Evolutionary conservation across 1,139 yeast species (phyloP).

Genomic region (Suzukiozyma palmioleophila): DNA sequence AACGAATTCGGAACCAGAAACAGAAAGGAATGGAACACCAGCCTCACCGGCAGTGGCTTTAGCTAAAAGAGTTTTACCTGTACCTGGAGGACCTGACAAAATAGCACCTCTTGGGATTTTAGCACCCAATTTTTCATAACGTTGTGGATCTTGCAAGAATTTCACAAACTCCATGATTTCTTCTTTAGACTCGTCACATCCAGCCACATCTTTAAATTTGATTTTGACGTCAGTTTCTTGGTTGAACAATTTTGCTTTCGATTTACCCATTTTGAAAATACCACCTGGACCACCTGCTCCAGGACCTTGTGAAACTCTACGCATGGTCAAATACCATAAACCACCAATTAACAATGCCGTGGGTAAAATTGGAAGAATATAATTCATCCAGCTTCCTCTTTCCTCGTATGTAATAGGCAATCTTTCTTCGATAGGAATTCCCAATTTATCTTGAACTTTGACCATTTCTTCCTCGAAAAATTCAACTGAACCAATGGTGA

Average conservation of each 20-base stretch:
- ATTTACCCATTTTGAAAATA: slow-evolving; percentile 59
- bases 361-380: slow-evolving; percentile 60
- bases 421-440: slow-evolving; percentile 55
- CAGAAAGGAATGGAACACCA: slow-evolving; percentile 75
- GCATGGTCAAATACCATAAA: slow-evolving; percentile 62
- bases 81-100: slow-evolving; percentile 82
- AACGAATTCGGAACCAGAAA: slow-evolving; percentile 78
- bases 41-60: slow-evolving; percentile 88
- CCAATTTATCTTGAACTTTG: slow-evolving; percentile 56
- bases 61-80: slow-evolving; percentile 78
- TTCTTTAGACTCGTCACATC: slow-evolving; percentile 78
- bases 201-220: slow-evolving; percentile 77
- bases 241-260: slow-evolving; percentile 67
- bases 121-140: slow-evolving; percentile 75
- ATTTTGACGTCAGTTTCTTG: slow-evolving; percentile 69
- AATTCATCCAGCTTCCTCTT: slow-evolving; percentile 53
- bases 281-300: slow-evolving; percentile 54
- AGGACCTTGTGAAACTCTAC: slow-evolving; percentile 46
- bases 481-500: slow-evolving; percentile 72
- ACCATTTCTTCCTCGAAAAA: slow-evolving; percentile 67
- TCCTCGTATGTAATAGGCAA: slow-evolving; percentile 64
- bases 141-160: slow-evolving; percentile 67
- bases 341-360: slow-evolving; percentile 70
- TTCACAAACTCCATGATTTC: slow-evolving; percentile 84
- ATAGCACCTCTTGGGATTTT: slow-evolving; percentile 84